phyloP scores from a whole-genome alignment of 768 basidiomycete genomes.

The Boletus edulis region DNA sequence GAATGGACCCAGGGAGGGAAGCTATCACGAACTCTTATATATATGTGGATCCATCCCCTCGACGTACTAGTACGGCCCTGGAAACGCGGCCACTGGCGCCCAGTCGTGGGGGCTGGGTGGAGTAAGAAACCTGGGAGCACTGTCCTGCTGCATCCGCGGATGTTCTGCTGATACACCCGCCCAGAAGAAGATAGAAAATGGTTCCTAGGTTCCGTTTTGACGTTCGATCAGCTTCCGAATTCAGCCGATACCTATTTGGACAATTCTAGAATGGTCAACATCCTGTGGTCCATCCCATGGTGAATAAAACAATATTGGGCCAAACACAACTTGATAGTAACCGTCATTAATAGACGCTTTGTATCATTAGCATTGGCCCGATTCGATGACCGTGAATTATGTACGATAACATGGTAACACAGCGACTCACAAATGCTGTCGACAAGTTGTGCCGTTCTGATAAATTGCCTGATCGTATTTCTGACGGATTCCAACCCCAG shows the following conservation, averaged over 20 bases:
- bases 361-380: not conserved
- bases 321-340: too few relatives aligned
- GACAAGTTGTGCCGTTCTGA: not conserved
- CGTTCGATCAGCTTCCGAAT: not conserved
- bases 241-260: not conserved
- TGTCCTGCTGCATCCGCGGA: too few relatives aligned
- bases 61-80: too few relatives aligned
- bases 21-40: slow-evolving; percentile 5
- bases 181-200: too few relatives aligned
- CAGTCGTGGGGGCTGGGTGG: too few relatives aligned
- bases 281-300: not conserved
- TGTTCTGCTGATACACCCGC: too few relatives aligned
- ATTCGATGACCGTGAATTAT: too few relatives aligned
- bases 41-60: not conserved
- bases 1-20: not conserved
- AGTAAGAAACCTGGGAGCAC: too few relatives aligned
- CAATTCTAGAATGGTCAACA: not conserved
- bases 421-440: slow-evolving; percentile 6
- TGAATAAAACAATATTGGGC: too few relatives aligned
- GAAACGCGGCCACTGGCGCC: too few relatives aligned
- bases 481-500: slow-evolving; percentile 3
- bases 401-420: not conserved
- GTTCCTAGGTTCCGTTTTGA: not conserved
- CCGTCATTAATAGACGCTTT: not conserved
- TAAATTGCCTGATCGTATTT: not conserved